These are phyloP conservation scores for Coccomyxa subellipsoidea DNA, from an alignment of 163 green algal genomes.

Conservation along the genomic window DNA sequence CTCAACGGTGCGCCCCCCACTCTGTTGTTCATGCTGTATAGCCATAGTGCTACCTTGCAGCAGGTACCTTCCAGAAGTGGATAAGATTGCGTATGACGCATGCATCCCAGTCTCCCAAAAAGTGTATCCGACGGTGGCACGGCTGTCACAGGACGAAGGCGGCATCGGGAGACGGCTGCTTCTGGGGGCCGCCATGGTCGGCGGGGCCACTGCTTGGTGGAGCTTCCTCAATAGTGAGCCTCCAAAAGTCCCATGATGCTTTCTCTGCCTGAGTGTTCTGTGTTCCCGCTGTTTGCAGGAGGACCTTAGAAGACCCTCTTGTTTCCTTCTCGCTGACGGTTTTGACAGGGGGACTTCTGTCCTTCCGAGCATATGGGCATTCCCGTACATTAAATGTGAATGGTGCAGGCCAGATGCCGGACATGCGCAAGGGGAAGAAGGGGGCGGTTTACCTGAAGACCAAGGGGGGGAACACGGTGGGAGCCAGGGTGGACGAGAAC, in stretches of 20 bases:
- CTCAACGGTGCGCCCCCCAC: not conserved
- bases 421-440: slow-evolving; percentile 14
- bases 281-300: not conserved
- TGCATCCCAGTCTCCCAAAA: not conserved
- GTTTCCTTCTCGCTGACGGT: no score
- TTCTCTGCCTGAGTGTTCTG: not conserved
- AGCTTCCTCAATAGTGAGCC: not conserved
- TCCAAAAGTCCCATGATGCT: not conserved
- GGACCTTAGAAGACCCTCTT: not conserved
- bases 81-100: not conserved
- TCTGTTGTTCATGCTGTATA: no score
- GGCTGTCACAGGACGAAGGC: not conserved
- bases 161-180: not conserved
- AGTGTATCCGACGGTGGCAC: not conserved
- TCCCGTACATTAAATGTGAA: not conserved
- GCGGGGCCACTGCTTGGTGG: not conserved
- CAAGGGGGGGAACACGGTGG: slow-evolving; percentile 64
- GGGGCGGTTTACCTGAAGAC: slow-evolving; percentile 36
- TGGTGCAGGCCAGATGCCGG: not conserved
- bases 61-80: not conserved
- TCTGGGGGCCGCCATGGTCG: not conserved
- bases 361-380: not conserved
- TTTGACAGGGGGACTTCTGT: not conserved
- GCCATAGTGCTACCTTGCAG: no score
- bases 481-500: slow-evolving; percentile 47